These are phyloP conservation scores for Parsonsia alboflavescens DNA, from an alignment of 257 asterid genomes.

Conservation along the genomic window DNA sequence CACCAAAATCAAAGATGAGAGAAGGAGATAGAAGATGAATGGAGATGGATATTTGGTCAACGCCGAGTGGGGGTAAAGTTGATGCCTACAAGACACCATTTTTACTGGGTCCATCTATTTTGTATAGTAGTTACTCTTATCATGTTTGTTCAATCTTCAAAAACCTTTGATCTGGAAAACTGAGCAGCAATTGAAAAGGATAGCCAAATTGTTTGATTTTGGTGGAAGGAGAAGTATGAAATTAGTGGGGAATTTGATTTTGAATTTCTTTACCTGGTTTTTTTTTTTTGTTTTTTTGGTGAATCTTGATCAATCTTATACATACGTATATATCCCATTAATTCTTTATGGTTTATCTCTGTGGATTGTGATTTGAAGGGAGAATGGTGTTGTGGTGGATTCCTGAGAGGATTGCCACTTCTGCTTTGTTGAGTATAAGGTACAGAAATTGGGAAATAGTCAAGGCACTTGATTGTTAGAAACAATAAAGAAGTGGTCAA, in stretches of 20 bases:
- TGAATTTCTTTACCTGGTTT: constrained; percentile 2
- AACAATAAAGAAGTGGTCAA: constrained; percentile 14
- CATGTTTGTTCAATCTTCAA: not conserved
- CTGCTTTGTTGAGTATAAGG: constrained; percentile 1
- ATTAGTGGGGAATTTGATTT: constrained; percentile 28
- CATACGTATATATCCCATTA: constrained; percentile 18
- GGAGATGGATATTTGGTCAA: constrained; percentile 16
- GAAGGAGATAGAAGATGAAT: not conserved
- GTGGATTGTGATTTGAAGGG: not conserved
- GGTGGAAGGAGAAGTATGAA: constrained; percentile 52
- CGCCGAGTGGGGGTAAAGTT: not conserved
- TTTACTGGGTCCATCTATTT: not conserved
- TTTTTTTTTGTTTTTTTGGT: no score
- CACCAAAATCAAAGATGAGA: constrained; percentile 3
- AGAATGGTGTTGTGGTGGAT: constrained; percentile 10
- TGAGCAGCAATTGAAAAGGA: constrained; percentile 4
- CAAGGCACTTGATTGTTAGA: constrained; percentile 3
- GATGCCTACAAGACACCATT: not conserved
- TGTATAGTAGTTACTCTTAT: not conserved
- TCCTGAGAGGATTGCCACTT: constrained; percentile 19
- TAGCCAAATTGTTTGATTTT: constrained; percentile 36
- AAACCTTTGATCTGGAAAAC: constrained; percentile 17
- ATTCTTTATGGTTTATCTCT: constrained; percentile 4
- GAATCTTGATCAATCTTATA: constrained; percentile 19
- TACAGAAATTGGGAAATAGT: not conserved